Evolutionary conservation across 495 filamentous ascomycete species (phyloP), one percentile per base, ranked within the genome.

Genomic region (Penicillium paxilli): DNA sequence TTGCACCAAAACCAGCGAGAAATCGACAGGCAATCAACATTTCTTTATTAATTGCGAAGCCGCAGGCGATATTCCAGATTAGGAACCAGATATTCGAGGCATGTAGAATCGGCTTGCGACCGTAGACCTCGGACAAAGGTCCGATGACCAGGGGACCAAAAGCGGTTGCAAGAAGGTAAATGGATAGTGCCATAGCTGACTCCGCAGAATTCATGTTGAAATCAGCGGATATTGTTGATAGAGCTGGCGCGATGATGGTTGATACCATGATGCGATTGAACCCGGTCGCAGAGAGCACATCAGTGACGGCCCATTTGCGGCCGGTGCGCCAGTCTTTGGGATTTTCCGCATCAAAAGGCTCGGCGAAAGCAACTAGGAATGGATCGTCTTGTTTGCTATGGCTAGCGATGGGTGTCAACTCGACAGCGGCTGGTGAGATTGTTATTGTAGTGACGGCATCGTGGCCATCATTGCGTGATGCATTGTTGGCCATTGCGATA

Each of bases 91-190:
- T 44, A 55, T 87, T 87, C 4, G 80, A 69, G 5, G 64, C 65
- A 19, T 78, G 79, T 21, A 88, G 64, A 9, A 88, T 77, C 0
- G 67, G 62, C 11, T 76, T 65, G n/a, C 87, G 77, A 2, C 87
- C 87, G 59, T 88, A 89, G 10, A 89, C 81, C 64, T 91, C 87
- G 14, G 77, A 83, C 33, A 90, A 67, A 0, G 87, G 86, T 0
- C 83, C 83, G 25, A 89, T 73, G 16, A 88, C 47, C 28, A 90
- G 54, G 0, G 87, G 86, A 1, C 80, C 83, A 21, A 86, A 64
- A 20, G 84, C 83, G 60, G 85, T 90, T 7, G 84, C 87, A 4
- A 90, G 74, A n/a, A 89, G 67, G 64, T 90, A 90, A 53, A 87
- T 76, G 0, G 85, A 87, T 16, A 91, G 65, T 0, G 78, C 78